Evolutionary conservation across 2,329 filamentous ascomycete genomes (phyloP).

Genomic region (Neodidymelliopsis sp.): DNA sequence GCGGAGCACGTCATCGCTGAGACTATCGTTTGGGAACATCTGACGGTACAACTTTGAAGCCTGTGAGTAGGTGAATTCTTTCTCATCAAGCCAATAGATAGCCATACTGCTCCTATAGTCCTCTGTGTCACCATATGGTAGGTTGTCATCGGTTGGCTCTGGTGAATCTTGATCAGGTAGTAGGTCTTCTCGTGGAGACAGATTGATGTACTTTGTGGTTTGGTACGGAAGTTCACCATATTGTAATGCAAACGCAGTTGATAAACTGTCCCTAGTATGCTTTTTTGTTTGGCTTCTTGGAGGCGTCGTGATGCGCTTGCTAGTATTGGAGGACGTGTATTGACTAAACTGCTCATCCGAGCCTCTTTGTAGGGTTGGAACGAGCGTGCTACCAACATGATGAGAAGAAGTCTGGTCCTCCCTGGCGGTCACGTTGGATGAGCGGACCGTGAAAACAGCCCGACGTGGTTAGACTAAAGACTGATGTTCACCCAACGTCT

Average conservation of each 20-base stretch:
- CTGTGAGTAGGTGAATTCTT: conserved; percentile 17
- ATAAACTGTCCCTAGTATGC: background rate
- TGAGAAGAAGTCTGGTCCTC: no score
- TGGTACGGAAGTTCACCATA: conserved; percentile 12
- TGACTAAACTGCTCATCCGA: no score
- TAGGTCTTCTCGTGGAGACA: conserved; percentile 15
- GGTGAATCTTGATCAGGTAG: conserved; percentile 9
- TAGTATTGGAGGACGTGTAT: background rate
- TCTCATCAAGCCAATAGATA: conserved; percentile 24
- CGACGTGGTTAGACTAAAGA: no score
- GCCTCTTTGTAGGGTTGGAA: no score
- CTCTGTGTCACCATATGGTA: conserved; percentile 21
- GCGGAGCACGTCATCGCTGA: conserved; percentile 23
- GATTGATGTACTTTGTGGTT: conserved; percentile 24
- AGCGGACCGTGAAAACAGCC: no score
- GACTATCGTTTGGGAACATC: conserved; percentile 14
- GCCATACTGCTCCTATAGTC: conserved; percentile 22
- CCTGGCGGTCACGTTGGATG: no score
- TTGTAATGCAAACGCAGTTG: background rate
- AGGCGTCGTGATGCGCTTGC: background rate
- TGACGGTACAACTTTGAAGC: conserved; percentile 10
- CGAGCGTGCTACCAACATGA: no score
- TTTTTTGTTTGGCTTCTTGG: background rate
- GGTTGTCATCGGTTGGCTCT: conserved; percentile 3
- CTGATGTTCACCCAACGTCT: no score